Percentiles rank a stretch among this genome's conserved stretches.
These are phyloP conservation scores for Cladophialophora carrionii DNA, from an alignment of 2,329 filamentous ascomycete genomes.

Conservation along the genomic window DNA sequence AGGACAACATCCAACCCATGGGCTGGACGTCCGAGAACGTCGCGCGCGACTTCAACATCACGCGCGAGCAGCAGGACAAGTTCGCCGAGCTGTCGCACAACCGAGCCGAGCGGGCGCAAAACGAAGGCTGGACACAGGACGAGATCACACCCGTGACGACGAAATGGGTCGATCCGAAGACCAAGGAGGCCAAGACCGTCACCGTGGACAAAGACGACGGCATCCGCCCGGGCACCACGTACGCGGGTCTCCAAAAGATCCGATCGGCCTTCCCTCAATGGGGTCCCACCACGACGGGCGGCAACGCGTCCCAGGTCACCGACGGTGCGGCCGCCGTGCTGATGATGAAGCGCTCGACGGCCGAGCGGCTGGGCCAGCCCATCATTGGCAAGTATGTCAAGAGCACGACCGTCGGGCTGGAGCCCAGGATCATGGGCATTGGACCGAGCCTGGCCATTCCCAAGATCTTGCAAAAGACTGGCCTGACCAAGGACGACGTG, in stretches of 20 bases:
- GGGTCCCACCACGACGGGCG: conserved; percentile 83
- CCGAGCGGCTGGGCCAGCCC: conserved; percentile 81
- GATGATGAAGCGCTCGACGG: conserved; percentile 92
- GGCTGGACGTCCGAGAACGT: conserved; percentile 92
- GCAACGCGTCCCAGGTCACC: conserved; percentile 93
- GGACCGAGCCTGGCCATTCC: conserved; percentile 96
- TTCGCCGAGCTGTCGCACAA: conserved; percentile 89
- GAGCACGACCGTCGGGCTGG: conserved; percentile 83
- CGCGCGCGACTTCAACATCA: conserved; percentile 79
- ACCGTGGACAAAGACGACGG: conserved; percentile 86
- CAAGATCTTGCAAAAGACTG: conserved; percentile 82
- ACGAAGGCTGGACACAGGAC: conserved; percentile 84
- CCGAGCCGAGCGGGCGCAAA: conserved; percentile 83
- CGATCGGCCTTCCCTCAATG: conserved; percentile 86
- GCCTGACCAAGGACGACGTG: conserved; percentile 83
- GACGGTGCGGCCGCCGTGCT: conserved; percentile 94
- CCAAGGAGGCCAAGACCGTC: conserved; percentile 78
- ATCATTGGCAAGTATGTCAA: conserved; percentile 93
- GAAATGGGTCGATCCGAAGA: conserved; percentile 87
- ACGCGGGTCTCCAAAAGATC: conserved; percentile 85
- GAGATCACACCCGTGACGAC: conserved; percentile 88
- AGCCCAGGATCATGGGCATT: conserved; percentile 93
- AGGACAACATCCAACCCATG: conserved; percentile 98
- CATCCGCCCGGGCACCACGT: conserved; percentile 79
- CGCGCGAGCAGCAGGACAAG: conserved; percentile 76